Conservation (phyloP, 1,139 yeast species). For the Zygosaccharomyces sapae region DNA sequence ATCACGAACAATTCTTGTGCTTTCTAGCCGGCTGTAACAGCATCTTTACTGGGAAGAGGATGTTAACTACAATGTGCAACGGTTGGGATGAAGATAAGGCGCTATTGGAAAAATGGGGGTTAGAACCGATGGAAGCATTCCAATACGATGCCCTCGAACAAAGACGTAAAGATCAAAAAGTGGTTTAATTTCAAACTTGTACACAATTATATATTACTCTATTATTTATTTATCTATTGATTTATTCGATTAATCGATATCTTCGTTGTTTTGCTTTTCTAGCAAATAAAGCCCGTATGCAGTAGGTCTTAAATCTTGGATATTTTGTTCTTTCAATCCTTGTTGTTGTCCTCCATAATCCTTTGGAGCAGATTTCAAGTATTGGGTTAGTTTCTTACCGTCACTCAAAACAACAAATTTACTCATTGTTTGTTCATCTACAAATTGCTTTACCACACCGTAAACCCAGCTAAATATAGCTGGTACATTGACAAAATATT, state of each 20-base stretch:
- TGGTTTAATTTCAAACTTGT: neutral
- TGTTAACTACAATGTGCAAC: slow-evolving; percentile 79
- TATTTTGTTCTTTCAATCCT: slow-evolving; percentile 36
- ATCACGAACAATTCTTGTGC: slow-evolving; percentile 67
- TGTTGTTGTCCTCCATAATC: slow-evolving; percentile 56
- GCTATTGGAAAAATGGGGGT: slow-evolving; percentile 68
- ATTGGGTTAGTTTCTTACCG: slow-evolving; percentile 52
- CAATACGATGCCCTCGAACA: slow-evolving; percentile 16
- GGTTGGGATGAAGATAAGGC: slow-evolving; percentile 80
- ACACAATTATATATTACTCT: slow-evolving; percentile 1
- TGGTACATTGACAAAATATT: slow-evolving; percentile 81
- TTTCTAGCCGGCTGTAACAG: slow-evolving; percentile 80
- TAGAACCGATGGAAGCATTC: slow-evolving; percentile 62
- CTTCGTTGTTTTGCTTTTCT: slow-evolving; percentile 38
- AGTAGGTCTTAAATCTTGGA: slow-evolving; percentile 37
- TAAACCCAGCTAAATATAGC: slow-evolving; percentile 75
- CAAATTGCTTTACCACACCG: slow-evolving; percentile 54
- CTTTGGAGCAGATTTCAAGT: slow-evolving; percentile 48
- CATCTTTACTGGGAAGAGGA: slow-evolving; percentile 73
- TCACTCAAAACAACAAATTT: slow-evolving; percentile 66
- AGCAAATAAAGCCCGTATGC: slow-evolving; percentile 36
- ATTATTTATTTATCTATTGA: neutral
- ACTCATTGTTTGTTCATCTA: slow-evolving; percentile 63
- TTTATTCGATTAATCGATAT: slow-evolving; percentile 34
- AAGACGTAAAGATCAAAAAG: slow-evolving; percentile 5